Evolutionary conservation across 306 rosid species (phyloP), one percentile per base, ranked within the genome.

Genomic region (Cucurbita ficifolia): DNA sequence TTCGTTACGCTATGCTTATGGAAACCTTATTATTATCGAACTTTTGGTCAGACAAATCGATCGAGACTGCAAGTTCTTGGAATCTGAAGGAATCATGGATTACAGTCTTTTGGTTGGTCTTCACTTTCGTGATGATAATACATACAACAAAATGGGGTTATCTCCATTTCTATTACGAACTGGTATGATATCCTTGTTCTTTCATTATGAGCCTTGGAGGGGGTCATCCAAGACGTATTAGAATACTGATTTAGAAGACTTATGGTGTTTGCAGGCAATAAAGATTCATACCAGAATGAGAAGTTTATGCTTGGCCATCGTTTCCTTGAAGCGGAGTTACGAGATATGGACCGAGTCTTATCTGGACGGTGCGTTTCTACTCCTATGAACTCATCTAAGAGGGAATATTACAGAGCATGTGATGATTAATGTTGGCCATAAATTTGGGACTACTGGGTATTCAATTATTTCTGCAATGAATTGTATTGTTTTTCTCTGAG

Each of bases 31-130:
- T 62, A 70, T 71, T 45, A 7, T 65, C 81, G 38, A 56, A 69
- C 74, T 40, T 48, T 43, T 82, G 54, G 53, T 62, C 90, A 94
- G 99, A 52, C 99, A 94, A 89, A 81, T 94, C 36, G 87, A 91
- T 43, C 87, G 84, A 50, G 99, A 94, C 74, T 94, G 97, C 4
- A 89, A 85, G 74, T 94, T 94, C 84, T 84, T 94, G 88, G 96
- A 94, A 81, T 86, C 97, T 0, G 97, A 82, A 75, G 82, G 96
- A 73, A 94, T 94, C 76, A 94, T 94, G 99, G 99, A 94, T 85
- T 94, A 94, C 76, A 94, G 99, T 84, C 93, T 94, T 76, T 73
- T 94, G 82, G 96, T 94, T 48, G 99, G 99, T 51, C 88, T 94
- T 81, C 99, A 94, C 76, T 91, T 94, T 63, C 91, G 96, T 6